These are phyloP conservation scores for Phytophthora hybrid DNA, from an alignment of 352 stramenopile species.

Conservation along the genomic window DNA sequence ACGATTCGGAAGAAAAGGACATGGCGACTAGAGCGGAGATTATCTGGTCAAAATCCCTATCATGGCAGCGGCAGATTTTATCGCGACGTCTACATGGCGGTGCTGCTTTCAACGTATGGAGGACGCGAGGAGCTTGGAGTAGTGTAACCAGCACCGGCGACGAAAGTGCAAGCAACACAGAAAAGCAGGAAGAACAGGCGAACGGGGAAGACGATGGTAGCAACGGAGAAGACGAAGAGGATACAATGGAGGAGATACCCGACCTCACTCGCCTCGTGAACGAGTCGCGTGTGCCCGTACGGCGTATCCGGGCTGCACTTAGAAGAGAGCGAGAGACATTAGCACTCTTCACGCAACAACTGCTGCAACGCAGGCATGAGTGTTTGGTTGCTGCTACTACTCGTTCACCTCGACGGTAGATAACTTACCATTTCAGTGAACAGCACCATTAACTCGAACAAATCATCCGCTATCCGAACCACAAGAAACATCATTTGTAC, in stretches of 20 bases:
- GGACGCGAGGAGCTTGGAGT: conserved; percentile 5
- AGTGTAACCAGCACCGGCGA: conserved; percentile 2
- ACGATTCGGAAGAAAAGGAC: conserved; percentile 50
- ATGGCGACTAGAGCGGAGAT: conserved; percentile 31
- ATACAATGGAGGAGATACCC: conserved; percentile 39
- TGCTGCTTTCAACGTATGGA: conserved; percentile 26
- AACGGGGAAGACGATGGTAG: background rate
- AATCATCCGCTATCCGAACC: too few species aligned
- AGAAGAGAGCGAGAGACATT: conserved; percentile 50
- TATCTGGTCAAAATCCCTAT: conserved; percentile 27
- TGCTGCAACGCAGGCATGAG: conserved; percentile 59
- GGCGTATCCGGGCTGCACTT: conserved; percentile 45
- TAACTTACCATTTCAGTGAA: background rate
- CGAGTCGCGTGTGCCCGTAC: conserved; percentile 49
- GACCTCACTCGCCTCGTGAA: conserved; percentile 31
- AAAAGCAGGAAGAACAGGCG: background rate
- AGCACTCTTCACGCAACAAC: conserved; percentile 50
- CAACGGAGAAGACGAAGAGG: conserved; percentile 30
- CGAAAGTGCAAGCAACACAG: background rate
- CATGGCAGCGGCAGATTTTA: conserved; percentile 36
- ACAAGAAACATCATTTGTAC: too few species aligned
- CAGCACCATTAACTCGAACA: too few species aligned
- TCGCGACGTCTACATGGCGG: conserved; percentile 27
- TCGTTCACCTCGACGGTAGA: background rate
- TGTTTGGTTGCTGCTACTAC: conserved; percentile 38